These are phyloP conservation scores for Fusarium hainanense DNA, from an alignment of 2,329 filamentous ascomycete genomes.

Conservation along the genomic window DNA sequence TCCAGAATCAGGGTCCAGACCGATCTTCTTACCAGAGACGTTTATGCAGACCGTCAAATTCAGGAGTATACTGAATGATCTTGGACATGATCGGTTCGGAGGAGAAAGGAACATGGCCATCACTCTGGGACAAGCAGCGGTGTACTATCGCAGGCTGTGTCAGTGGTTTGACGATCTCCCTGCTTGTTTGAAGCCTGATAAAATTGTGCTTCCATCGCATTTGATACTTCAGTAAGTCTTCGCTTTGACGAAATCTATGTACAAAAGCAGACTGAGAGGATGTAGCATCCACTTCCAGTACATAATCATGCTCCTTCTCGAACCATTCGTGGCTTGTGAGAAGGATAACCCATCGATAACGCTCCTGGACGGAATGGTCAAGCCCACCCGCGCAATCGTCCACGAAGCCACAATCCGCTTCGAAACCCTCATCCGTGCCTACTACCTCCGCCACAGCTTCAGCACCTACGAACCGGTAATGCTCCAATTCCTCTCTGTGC, in stretches of 20 bases:
- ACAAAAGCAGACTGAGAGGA: background rate
- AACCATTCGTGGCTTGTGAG: fast-evolving
- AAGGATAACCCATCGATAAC: background rate
- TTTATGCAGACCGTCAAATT: background rate
- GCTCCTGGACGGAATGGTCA: background rate
- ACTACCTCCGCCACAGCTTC: background rate
- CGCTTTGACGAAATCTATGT: too few species aligned
- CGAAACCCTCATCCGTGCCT: background rate
- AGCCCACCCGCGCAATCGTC: background rate
- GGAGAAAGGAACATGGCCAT: fast-evolving
- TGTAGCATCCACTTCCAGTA: background rate
- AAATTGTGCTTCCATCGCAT: background rate
- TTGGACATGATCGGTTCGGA: fast-evolving
- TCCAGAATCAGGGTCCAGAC: background rate
- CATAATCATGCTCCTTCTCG: background rate
- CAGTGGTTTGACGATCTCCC: background rate
- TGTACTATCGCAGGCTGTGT: background rate
- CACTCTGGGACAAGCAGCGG: background rate
- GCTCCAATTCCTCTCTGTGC: background rate
- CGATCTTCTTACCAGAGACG: background rate
- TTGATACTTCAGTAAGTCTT: background rate
- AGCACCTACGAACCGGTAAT: background rate
- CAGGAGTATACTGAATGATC: background rate
- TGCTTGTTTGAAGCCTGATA: background rate
- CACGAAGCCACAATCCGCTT: background rate